These are phyloP conservation scores for Corinectria fuckeliana DNA, from an alignment of 2,329 filamentous ascomycete genomes.

Conservation along the genomic window DNA sequence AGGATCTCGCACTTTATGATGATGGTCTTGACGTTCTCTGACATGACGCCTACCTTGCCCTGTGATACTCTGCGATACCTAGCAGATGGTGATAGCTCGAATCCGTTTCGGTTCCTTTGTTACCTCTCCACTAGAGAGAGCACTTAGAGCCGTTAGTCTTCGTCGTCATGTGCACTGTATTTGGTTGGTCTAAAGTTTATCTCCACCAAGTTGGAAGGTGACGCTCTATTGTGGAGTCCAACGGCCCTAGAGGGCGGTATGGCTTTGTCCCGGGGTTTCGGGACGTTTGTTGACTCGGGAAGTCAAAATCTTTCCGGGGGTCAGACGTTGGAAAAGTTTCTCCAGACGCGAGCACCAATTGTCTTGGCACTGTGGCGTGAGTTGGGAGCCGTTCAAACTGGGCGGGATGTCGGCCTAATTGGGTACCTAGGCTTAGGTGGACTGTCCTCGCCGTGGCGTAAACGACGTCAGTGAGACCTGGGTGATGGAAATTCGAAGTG, in stretches of 20 bases:
- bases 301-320: background rate
- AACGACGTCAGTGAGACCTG: no score
- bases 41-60: background rate
- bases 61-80: no score
- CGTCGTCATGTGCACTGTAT: background rate
- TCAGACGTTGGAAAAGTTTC: background rate
- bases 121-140: background rate
- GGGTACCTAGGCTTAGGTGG: no score
- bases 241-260: background rate
- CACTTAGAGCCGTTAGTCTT: background rate
- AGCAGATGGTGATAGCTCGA: no score
- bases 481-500: no score
- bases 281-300: background rate
- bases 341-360: background rate
- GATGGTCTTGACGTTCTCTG: no score
- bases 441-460: background rate
- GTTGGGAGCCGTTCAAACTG: background rate
- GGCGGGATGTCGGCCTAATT: background rate
- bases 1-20: constrained; percentile 8
- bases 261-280: background rate
- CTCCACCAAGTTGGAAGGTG: background rate
- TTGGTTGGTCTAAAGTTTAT: background rate
- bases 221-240: background rate
- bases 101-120: background rate
- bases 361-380: background rate